A percentile compares a stretch with the other conserved stretches of the same genome.
Conservation (phyloP, 2,329 filamentous ascomycete genomes). For the Exophiala lecanii-corni region DNA sequence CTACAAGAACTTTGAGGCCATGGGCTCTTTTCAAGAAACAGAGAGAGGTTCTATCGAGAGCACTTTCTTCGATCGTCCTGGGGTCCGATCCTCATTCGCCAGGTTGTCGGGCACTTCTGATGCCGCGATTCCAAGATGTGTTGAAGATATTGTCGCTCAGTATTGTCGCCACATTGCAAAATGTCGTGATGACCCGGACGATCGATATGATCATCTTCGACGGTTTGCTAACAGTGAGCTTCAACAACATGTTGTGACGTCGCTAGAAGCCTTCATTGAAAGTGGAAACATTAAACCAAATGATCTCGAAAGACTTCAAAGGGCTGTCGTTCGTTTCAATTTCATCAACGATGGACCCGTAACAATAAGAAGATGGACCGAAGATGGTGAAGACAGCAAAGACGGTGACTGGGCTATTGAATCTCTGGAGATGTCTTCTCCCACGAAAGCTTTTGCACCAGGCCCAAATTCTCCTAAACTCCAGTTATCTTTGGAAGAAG, state of each 20-base stretch:
- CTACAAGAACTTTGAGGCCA: constrained; percentile 8
- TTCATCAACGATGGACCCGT: constrained; percentile 15
- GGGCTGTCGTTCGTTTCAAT: constrained; percentile 19
- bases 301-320: constrained; percentile 17
- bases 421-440: constrained; percentile 2
- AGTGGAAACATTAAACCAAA: constrained; percentile 10
- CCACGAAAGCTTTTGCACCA: not conserved
- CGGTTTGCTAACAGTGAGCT: constrained; percentile 11
- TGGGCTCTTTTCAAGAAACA: not conserved
- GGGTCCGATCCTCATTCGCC: constrained; percentile 1
- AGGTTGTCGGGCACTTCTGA: constrained; percentile 4
- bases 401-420: constrained; percentile 2
- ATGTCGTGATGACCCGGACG: constrained; percentile 8
- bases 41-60: constrained; percentile 7
- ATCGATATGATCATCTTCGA: constrained; percentile 15
- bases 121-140: constrained; percentile 15
- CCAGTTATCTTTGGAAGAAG: not conserved
- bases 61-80: constrained; percentile 14
- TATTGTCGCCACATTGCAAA: constrained; percentile 19
- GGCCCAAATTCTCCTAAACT: not conserved
- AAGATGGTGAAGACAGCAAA: not conserved
- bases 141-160: constrained; percentile 20
- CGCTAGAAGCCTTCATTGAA: constrained; percentile 14
- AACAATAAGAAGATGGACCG: constrained; percentile 11
- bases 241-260: constrained; percentile 10